Base-by-base conservation (phyloP, 495 filamentous ascomycete species). In the Aspergillus ostianus region DNA sequence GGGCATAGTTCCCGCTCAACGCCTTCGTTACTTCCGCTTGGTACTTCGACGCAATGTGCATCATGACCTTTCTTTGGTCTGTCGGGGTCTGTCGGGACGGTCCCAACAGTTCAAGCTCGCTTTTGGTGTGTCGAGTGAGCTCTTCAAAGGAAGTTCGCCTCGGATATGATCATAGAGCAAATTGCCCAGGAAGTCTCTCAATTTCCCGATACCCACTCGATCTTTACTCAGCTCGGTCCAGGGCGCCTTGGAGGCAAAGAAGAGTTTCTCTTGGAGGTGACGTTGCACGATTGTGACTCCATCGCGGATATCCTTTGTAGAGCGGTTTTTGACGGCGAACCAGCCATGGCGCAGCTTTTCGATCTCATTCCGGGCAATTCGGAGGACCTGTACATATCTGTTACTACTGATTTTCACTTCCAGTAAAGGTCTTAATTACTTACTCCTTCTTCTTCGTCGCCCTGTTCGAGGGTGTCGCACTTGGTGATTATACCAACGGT, bases 271-370 rank as follows among this genome's bases (percentile, higher is more conserved):
- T 0, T 65, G 67, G 6, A 49, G 44, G 26, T 67, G 55, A 0
- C 77, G 77, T 17, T 73, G 62, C 6, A 58, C 57, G 26, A 67
- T 57, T 4, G 61, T 61, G 21, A 75, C 52, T 0, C 64, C 64
- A 2, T 66, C 59, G 20, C 66, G 52, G 6, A 81, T 67, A 23
- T 84, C 78, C 19, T 73, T 60, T n/a, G 75, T 73, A 3, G 71
- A 72, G 15, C 74, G 80, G 53, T 85, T 86, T 10, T 70, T 73
- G 0, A 86, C 77, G 9, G 81, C 69, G 58, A 76, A 83, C 74
- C 80, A 85, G 13, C 83, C 81, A 32, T 82, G 75, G 2, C 65
- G 75, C 9, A 82, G 68, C 23, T 68, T 45, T 4, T 70, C 68
- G 44, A 72, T 60, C 53, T 62, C 61, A 53, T 73, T 73, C 36